Conservation (phyloP, 2,329 filamentous ascomycete genomes). For the Aspergillus sp. region DNA sequence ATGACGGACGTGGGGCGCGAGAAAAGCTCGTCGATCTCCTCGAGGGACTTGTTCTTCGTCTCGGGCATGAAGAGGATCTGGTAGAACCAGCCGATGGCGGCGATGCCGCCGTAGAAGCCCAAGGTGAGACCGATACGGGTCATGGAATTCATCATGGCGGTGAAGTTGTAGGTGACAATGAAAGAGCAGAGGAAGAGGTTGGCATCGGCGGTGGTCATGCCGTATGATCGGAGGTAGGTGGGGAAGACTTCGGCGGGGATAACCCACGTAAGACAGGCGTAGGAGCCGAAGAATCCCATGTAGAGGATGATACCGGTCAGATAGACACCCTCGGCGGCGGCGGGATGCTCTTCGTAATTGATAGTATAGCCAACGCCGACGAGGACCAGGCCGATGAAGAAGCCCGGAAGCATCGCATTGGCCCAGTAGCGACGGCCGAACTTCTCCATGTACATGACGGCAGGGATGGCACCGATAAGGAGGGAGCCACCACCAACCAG, state of each 20-base stretch:
- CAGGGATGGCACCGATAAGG: constrained; percentile 66
- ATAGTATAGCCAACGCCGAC: constrained; percentile 66
- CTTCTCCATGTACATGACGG: constrained; percentile 69
- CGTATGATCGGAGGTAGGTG: constrained; percentile 69
- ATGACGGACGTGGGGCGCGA: constrained; percentile 62
- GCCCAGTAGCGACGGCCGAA: constrained; percentile 75
- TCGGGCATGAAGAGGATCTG: constrained; percentile 75
- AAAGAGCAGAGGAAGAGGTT: constrained; percentile 70
- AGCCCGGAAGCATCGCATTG: constrained; percentile 68
- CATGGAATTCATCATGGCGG: constrained; percentile 68
- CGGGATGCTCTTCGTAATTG: constrained; percentile 45
- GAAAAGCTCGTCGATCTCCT: constrained; percentile 71
- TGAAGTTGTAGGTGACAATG: constrained; percentile 75
- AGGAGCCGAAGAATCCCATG: constrained; percentile 67
- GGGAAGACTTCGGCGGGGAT: constrained; percentile 70
- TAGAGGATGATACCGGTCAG: constrained; percentile 61
- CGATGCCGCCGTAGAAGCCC: constrained; percentile 74
- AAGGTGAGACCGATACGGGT: constrained; percentile 63
- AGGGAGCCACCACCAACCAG: constrained; percentile 69
- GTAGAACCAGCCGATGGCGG: constrained; percentile 68
- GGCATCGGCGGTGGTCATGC: constrained; percentile 69
- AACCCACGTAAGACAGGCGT: constrained; percentile 65
- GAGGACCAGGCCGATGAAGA: constrained; percentile 67
- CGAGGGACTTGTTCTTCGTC: constrained; percentile 68
- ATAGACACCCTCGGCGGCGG: constrained; percentile 60